Evolutionary conservation across 352 stramenopile genomes (phyloP).

Genomic region (Phytophthora idaei): DNA sequence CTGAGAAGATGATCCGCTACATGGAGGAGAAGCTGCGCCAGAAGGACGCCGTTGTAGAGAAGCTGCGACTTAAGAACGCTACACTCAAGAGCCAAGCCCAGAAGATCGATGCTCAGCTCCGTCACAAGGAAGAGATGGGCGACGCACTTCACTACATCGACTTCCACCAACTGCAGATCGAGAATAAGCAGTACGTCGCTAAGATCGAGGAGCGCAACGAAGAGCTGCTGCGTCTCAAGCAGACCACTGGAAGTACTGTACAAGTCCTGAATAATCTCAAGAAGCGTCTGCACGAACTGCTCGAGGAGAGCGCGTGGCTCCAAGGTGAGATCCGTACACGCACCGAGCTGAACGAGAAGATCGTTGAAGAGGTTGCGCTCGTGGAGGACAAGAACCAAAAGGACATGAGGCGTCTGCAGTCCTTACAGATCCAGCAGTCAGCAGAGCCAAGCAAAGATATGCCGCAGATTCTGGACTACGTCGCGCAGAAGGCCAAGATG

Average conservation of each 20-base stretch:
- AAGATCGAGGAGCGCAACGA: constrained; percentile 96
- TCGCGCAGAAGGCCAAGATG: constrained; percentile 89
- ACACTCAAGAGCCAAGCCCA: constrained; percentile 92
- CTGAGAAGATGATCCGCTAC: constrained; percentile 94
- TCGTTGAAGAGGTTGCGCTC: constrained; percentile 71
- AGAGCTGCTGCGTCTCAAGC: constrained; percentile 92
- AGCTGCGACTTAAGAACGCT: constrained; percentile 94
- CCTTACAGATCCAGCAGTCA: constrained; percentile 65
- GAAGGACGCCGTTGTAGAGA: constrained; percentile 93
- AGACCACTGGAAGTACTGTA: constrained; percentile 90
- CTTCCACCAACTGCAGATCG: constrained; percentile 96
- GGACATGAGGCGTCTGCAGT: constrained; percentile 62
- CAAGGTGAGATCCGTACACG: constrained; percentile 81
- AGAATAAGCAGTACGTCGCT: constrained; percentile 96
- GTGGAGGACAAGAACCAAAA: constrained; percentile 80
- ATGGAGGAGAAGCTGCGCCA: constrained; percentile 95
- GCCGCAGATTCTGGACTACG: constrained; percentile 92
- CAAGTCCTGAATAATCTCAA: constrained; percentile 93
- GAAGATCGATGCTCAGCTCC: constrained; percentile 92
- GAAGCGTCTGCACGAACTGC: constrained; percentile 86
- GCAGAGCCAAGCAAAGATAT: constrained; percentile 83
- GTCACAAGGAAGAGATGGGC: constrained; percentile 95
- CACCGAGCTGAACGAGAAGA: constrained; percentile 89
- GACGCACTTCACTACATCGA: constrained; percentile 96
- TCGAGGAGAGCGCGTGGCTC: constrained; percentile 84